These are phyloP conservation scores for Trichocladium uniseriatum DNA, from an alignment of 495 filamentous ascomycete species.

Conservation along the genomic window DNA sequence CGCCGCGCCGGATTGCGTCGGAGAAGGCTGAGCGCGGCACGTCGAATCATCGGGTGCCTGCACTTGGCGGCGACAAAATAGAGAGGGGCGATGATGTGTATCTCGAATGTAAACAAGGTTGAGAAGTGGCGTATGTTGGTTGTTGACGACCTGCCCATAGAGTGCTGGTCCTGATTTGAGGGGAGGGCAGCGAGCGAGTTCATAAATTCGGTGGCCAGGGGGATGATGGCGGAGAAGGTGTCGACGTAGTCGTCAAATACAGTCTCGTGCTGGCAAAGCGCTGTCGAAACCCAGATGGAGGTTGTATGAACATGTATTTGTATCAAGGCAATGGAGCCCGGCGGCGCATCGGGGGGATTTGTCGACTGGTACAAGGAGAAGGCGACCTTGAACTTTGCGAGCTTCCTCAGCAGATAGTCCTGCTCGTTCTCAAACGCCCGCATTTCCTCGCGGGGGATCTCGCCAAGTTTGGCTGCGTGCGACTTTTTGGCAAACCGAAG, in stretches of 20 bases:
- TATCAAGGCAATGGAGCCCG: slow-evolving; percentile 21
- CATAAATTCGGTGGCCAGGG: slow-evolving; percentile 23
- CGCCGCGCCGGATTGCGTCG: slow-evolving; percentile 24
- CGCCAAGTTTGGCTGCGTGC: slow-evolving; percentile 17
- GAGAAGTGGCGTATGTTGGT: slow-evolving; percentile 18
- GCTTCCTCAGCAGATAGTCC: slow-evolving; percentile 21
- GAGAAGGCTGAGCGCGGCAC: slow-evolving; percentile 33
- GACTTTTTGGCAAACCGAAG: slow-evolving; percentile 25
- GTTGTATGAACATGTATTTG: slow-evolving; percentile 25
- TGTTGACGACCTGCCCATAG: too few species aligned
- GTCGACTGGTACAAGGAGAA: slow-evolving; percentile 25
- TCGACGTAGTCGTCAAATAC: slow-evolving; percentile 31
- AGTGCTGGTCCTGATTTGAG: slow-evolving; percentile 2
- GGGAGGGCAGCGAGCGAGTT: slow-evolving; percentile 10
- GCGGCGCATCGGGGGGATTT: slow-evolving; percentile 12
- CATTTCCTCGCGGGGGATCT: slow-evolving; percentile 18
- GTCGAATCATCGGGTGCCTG: slow-evolving; percentile 35
- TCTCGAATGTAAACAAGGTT: slow-evolving; percentile 41
- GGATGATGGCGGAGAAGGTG: slow-evolving; percentile 31
- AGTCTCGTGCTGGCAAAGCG: slow-evolving; percentile 27
- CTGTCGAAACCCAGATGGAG: slow-evolving; percentile 30
- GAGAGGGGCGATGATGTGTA: slow-evolving; percentile 40
- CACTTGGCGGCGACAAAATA: slow-evolving; percentile 45
- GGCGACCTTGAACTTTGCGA: slow-evolving; percentile 27
- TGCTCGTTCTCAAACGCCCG: slow-evolving; percentile 22